Base-by-base conservation (phyloP, 1,284 basidiomycete species). In the Ustilago tritici region DNA sequence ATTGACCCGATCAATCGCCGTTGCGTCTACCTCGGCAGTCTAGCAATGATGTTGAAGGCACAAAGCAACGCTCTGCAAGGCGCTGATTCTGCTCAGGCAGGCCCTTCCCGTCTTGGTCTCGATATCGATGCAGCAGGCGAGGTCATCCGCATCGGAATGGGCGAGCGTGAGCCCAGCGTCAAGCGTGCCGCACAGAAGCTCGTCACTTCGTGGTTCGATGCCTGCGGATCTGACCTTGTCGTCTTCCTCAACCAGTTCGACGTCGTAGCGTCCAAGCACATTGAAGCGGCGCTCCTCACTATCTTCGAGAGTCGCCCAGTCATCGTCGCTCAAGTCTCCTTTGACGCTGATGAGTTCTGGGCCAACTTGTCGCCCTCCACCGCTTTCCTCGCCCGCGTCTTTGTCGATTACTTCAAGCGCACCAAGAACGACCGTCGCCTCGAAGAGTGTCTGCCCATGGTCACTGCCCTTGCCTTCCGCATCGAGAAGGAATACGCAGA, bases 131-230 rank as follows among this genome's bases (percentile, higher is more conserved):
- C 77, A 4, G 68, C 75, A 5, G 75, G 71, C 14, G 76, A 80
- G 35, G 77, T 85, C 19, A 54, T 85, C 41, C 79, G 77, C 52
- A 91, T 93, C 75, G 95, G 95, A 0, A 88, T 98, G 3, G 93
- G 93, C 0, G 96, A 98, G 86, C 89, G 95, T 55, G 95, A 97
- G 77, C 90, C 91, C 0, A 88, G 87, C n/a, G 95, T 98, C 6
- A 89, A 92, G 46, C 89, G 91, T 31, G 93, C 94, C 0, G 92
- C 93, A 0, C 92, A 90, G 3, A 92, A 91, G 64, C 78, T 86
- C 59, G 53, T 84, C 52, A 61, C n/a, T 8, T 58, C 71, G 28
- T 86, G 84, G 84, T 75, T 82, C 35, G 81, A 84, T 53, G 82
- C 76, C 5, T 65, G 69, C 11, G 79, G 73, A 36, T 71, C 59